A percentile compares a stretch with the other conserved stretches of the same genome.
phyloP scores from a whole-genome alignment of 208 protist species.

The Acanthamoeba divionensis region DNA sequence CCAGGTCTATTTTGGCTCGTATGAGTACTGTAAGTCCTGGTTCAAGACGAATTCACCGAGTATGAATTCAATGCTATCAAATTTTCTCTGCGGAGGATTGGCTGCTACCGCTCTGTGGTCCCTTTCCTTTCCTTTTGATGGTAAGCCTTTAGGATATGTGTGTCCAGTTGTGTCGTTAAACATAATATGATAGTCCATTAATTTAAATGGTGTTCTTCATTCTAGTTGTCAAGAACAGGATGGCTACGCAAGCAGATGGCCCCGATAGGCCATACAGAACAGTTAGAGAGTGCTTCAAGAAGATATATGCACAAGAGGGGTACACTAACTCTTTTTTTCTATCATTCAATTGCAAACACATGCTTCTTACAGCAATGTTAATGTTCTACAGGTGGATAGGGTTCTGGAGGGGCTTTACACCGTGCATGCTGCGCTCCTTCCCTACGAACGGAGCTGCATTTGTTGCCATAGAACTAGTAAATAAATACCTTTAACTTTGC shows the following conservation, averaged over 20 bases:
- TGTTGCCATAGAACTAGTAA: conserved; percentile 49
- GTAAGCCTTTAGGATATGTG: neutral
- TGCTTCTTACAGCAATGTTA: no score
- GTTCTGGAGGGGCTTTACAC: conserved; percentile 47
- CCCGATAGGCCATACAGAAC: conserved; percentile 9
- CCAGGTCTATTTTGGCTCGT: conserved; percentile 3
- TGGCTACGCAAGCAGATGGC: conserved; percentile 26
- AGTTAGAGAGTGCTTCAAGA: neutral
- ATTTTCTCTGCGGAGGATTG: conserved; percentile 36
- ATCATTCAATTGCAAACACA: no score
- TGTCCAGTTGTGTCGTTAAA: no score
- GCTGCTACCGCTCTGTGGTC: conserved; percentile 35
- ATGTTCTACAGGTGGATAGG: conserved; percentile 9
- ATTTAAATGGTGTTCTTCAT: no score
- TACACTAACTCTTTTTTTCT: neutral
- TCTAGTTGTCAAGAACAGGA: conserved; percentile 46
- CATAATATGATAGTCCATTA: no score
- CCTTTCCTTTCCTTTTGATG: conserved; percentile 31
- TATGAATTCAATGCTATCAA: neutral
- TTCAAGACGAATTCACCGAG: neutral
- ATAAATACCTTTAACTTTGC: conserved; percentile 44
- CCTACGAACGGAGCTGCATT: conserved; percentile 47
- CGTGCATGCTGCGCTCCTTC: conserved; percentile 50
- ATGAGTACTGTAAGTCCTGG: conserved; percentile 10
- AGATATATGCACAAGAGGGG: conserved; percentile 24